These are phyloP conservation scores for Candida railenensis DNA, from an alignment of 805 yeast species.

Conservation along the genomic window DNA sequence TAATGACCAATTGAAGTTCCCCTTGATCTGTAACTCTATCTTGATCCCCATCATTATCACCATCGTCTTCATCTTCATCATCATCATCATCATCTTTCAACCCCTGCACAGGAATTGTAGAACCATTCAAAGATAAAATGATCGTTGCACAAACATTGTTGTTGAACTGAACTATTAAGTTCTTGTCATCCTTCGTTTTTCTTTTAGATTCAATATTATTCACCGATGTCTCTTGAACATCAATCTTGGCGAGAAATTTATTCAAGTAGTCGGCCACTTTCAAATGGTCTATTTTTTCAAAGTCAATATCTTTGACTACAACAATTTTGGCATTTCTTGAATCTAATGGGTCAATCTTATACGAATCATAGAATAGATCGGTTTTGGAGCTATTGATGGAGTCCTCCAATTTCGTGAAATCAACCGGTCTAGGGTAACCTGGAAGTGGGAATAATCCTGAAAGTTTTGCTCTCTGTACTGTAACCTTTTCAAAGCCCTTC, in stretches of 20 bases:
- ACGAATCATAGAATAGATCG: slow-evolving; percentile 31
- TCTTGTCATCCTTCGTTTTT: slow-evolving; percentile 35
- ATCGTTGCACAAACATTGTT: slow-evolving; percentile 56
- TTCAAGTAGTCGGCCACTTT: slow-evolving; percentile 46
- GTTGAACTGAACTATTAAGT: slow-evolving; percentile 51
- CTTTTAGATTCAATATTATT: slow-evolving; percentile 32
- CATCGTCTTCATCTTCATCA: slow-evolving; percentile 9
- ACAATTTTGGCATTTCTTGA: slow-evolving; percentile 32
- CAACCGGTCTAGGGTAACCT: slow-evolving; percentile 53
- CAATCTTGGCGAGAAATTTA: slow-evolving; percentile 43
- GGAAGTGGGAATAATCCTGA: slow-evolving; percentile 79
- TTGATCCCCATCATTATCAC: slow-evolving; percentile 2
- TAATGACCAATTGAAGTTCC: slow-evolving; percentile 11
- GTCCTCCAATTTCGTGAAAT: slow-evolving; percentile 41
- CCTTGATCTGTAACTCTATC: not conserved
- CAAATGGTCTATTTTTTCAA: slow-evolving; percentile 29
- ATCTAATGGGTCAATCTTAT: slow-evolving; percentile 39
- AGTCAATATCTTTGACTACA: slow-evolving; percentile 31
- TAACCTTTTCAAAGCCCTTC: slow-evolving; percentile 67
- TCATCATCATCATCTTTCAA: slow-evolving; percentile 22
- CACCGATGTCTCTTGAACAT: slow-evolving; percentile 36
- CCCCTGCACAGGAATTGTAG: slow-evolving; percentile 23
- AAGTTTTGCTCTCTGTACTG: slow-evolving; percentile 74
- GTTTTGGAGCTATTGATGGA: slow-evolving; percentile 23
- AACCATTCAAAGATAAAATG: slow-evolving; percentile 43